Percentiles rank a stretch among this genome's conserved stretches.
These are phyloP conservation scores for Phytophthora pseudosyringae DNA, from an alignment of 352 stramenopile genomes.

Conservation along the genomic window DNA sequence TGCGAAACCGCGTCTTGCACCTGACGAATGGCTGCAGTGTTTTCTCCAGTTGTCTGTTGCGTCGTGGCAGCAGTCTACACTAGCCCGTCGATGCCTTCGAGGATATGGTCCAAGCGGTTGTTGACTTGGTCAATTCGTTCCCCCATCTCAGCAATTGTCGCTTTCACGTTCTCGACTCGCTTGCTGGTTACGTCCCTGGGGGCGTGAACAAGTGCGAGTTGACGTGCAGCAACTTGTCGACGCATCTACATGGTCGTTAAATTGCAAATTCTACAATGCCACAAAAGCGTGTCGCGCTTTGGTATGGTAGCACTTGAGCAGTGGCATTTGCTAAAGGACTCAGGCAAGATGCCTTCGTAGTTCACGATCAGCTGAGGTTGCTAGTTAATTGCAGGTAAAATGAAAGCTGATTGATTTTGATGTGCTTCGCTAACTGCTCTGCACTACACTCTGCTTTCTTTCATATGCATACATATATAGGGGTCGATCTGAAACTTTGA, in stretches of 20 bases:
- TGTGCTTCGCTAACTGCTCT: too few species aligned
- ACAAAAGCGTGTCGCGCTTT: constrained; percentile 4
- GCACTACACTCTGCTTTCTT: too few species aligned
- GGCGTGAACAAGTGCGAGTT: neutral
- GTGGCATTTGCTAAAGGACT: too few species aligned
- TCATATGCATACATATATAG: too few species aligned
- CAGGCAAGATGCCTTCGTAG: too few species aligned
- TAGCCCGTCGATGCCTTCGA: constrained; percentile 13
- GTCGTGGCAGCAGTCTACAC: constrained; percentile 6
- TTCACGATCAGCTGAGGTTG: too few species aligned
- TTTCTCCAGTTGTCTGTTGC: constrained; percentile 5
- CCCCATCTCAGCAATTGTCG: constrained; percentile 1
- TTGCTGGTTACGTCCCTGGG: neutral
- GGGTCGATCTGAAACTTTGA: too few species aligned
- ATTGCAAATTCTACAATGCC: constrained; percentile 16
- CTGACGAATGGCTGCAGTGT: neutral
- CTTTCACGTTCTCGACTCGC: neutral
- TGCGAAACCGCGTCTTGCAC: constrained; percentile 5
- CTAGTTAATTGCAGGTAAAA: too few species aligned
- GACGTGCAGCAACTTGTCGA: constrained; percentile 6
- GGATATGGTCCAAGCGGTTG: constrained; percentile 4
- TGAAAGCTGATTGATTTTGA: too few species aligned
- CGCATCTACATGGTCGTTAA: constrained; percentile 15
- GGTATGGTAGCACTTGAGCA: constrained; percentile 4
- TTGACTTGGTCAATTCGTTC: constrained; percentile 20